Evolutionary conservation across 179 eudicot genomes (phyloP).

Genomic region (Amaranthus tricolor): DNA sequence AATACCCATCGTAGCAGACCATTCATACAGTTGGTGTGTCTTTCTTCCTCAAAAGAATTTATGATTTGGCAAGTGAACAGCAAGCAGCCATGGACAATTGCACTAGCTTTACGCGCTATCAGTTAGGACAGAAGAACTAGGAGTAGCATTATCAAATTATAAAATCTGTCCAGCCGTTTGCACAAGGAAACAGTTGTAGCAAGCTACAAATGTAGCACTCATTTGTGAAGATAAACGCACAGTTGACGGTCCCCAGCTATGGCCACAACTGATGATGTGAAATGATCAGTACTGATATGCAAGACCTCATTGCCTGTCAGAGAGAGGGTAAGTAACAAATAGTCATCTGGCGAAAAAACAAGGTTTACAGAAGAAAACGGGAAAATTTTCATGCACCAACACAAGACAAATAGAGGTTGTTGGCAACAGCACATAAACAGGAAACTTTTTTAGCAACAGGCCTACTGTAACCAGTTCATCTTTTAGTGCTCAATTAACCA

Average conservation of each 20-base stretch:
- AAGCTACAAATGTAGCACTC: neutral
- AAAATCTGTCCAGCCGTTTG: conserved; percentile 2
- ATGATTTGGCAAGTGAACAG: neutral
- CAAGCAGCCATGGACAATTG: neutral
- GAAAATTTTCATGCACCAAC: neutral
- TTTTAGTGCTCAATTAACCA: no score
- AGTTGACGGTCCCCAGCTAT: conserved; percentile 57
- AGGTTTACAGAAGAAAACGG: neutral
- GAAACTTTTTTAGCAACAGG: no score
- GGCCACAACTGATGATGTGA: conserved; percentile 54
- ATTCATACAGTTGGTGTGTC: neutral
- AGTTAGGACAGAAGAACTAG: neutral
- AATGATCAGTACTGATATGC: conserved; percentile 51
- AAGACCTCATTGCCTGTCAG: conserved; percentile 51
- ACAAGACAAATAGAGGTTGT: no score
- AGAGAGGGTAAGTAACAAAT: neutral
- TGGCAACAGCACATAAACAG: no score
- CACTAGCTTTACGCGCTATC: neutral
- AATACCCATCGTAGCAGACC: neutral
- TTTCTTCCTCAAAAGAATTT: neutral
- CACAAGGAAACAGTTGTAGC: neutral
- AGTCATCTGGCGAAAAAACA: neutral
- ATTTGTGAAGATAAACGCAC: conserved; percentile 41
- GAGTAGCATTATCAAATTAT: neutral
- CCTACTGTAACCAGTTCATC: no score